Percentiles rank a stretch among this genome's conserved stretches.
phyloP scores from a whole-genome alignment of 164 flowering plant species.

The Cinnamomum micranthum region DNA sequence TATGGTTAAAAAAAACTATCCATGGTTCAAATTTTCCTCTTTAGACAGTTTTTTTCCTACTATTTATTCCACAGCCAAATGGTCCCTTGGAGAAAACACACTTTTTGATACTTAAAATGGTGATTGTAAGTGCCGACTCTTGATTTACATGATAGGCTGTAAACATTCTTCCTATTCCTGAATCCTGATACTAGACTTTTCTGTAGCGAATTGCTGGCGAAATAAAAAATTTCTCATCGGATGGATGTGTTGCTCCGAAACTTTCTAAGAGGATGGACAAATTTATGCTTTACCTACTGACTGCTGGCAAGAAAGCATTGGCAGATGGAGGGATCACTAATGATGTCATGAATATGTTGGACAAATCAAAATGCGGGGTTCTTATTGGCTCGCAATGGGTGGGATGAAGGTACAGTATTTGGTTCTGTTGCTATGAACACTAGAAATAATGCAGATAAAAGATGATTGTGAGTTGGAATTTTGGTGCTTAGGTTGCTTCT shows the following conservation, averaged over 20 bases:
- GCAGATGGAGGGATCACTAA: constrained; percentile 83
- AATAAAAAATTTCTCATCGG: constrained; percentile 85
- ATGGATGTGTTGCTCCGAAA: constrained; percentile 96
- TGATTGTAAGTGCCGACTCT: neutral
- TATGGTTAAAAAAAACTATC: too few species aligned
- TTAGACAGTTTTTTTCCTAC: too few species aligned
- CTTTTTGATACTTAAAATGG: neutral
- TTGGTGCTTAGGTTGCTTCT: neutral
- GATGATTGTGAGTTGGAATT: neutral
- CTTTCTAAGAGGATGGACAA: constrained; percentile 88
- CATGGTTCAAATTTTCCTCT: too few species aligned
- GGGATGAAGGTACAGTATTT: constrained; percentile 75
- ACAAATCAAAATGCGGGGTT: constrained; percentile 84
- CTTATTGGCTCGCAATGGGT: constrained; percentile 94
- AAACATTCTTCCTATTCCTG: constrained; percentile 3
- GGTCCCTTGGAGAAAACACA: neutral
- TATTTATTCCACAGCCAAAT: too few species aligned
- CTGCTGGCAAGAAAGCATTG: constrained; percentile 97
- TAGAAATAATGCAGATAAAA: neutral
- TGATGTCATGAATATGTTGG: constrained; percentile 56
- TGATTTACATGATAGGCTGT: neutral
- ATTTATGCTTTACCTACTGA: constrained; percentile 86
- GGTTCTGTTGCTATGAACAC: neutral
- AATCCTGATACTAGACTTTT: constrained; percentile 1
- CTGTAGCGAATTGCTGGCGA: constrained; percentile 94